Conservation (phyloP, 495 filamentous ascomycete species). For the Penicillium bialowiezense region DNA sequence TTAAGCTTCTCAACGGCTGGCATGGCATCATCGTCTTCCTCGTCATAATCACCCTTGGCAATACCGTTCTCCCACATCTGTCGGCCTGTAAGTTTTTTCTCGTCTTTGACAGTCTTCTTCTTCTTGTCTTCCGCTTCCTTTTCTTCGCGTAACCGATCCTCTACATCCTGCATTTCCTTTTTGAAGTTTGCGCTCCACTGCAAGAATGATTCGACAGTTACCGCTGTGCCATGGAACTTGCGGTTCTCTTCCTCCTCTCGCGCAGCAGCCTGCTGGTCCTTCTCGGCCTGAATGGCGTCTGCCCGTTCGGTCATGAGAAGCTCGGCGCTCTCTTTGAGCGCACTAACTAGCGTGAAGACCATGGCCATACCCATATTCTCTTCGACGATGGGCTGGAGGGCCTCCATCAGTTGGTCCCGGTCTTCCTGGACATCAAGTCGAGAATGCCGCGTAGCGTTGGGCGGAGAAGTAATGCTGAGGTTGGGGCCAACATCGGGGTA, state of each 20-base stretch:
- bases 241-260: slow-evolving; percentile 90
- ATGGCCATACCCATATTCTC: slow-evolving; percentile 98
- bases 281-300: slow-evolving; percentile 54
- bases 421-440: slow-evolving; percentile 65
- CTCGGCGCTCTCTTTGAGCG: slow-evolving; percentile 86
- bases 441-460: slow-evolving; percentile 63
- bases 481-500: slow-evolving; percentile 85
- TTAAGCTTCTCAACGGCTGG: slow-evolving; percentile 66
- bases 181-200: slow-evolving; percentile 78
- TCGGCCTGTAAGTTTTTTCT: slow-evolving; percentile 71
- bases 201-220: slow-evolving; percentile 79
- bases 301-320: slow-evolving; percentile 68
- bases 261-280: slow-evolving; percentile 63
- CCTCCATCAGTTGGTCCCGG: slow-evolving; percentile 64
- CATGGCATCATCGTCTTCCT: slow-evolving; percentile 55
- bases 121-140: slow-evolving; percentile 75
- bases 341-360: slow-evolving; percentile 86
- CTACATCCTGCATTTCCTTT: slow-evolving; percentile 72
- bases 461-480: slow-evolving; percentile 70
- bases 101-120: slow-evolving; percentile 52
- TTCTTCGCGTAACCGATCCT: slow-evolving; percentile 62
- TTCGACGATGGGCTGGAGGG: slow-evolving; percentile 66
- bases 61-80: slow-evolving; percentile 84
- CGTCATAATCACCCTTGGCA: slow-evolving; percentile 72
- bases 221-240: slow-evolving; percentile 90